Evolutionary conservation across 345 rosid species (phyloP).

Genomic region (Arabis alpina): DNA sequence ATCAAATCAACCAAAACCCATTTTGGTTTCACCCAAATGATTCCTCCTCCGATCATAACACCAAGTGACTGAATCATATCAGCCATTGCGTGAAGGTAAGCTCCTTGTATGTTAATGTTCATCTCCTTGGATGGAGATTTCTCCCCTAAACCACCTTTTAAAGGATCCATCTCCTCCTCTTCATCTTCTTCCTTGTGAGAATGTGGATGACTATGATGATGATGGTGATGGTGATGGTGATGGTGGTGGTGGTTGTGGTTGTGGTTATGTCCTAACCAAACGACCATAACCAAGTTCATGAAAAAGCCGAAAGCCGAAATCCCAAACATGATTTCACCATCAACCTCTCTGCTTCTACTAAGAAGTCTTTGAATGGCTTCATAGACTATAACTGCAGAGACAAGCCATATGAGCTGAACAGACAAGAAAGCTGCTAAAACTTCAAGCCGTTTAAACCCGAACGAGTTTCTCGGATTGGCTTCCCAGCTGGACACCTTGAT

Average conservation of each 20-base stretch:
- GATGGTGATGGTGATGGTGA: conserved; percentile 18
- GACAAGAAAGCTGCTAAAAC: conserved; percentile 84
- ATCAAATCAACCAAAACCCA: conserved; percentile 75
- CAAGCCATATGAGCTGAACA: conserved; percentile 79
- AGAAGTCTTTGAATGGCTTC: conserved; percentile 72
- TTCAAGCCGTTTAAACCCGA: conserved; percentile 73
- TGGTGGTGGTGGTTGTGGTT: conserved; percentile 30
- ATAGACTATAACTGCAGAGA: conserved; percentile 62
- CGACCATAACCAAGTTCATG: conserved; percentile 65
- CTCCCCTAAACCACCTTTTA: conserved; percentile 38
- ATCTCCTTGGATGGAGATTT: conserved; percentile 29
- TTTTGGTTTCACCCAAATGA: conserved; percentile 66
- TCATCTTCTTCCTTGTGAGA: conserved; percentile 40
- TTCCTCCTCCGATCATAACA: conserved; percentile 76
- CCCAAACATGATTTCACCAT: conserved; percentile 75
- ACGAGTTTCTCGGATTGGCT: conserved; percentile 65
- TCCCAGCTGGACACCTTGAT: conserved; percentile 89
- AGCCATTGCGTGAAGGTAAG: conserved; percentile 70
- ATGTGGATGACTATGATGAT: conserved; percentile 30
- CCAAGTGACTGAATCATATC: conserved; percentile 83
- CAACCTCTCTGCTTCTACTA: conserved; percentile 50
- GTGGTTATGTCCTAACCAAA: conserved; percentile 71
- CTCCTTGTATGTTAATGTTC: conserved; percentile 87
- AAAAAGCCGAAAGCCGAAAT: conserved; percentile 77
- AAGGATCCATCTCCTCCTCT: conserved; percentile 47